Percentiles rank a stretch among this genome's conserved stretches.
These are phyloP conservation scores for Ambrosiella beaveri DNA, from an alignment of 2,329 filamentous ascomycete species.

Conservation along the genomic window DNA sequence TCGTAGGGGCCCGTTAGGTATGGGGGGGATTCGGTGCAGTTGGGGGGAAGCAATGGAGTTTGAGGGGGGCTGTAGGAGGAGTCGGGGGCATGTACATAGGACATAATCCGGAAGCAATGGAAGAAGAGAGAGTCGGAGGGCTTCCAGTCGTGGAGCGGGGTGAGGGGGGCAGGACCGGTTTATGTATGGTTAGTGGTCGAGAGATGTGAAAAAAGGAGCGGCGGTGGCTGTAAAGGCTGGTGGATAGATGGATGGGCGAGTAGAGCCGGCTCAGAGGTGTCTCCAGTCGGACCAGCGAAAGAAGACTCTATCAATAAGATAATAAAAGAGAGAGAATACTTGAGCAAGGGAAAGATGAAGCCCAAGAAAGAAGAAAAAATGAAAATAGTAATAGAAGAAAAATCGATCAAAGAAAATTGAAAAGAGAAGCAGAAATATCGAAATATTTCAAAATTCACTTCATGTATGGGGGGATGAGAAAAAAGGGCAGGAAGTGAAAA, in stretches of 20 bases:
- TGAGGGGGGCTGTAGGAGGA: conserved; percentile 10
- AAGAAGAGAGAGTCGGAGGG: not conserved
- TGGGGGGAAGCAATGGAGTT: conserved; percentile 3
- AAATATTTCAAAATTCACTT: not conserved
- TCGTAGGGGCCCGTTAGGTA: not conserved
- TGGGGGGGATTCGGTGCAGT: not conserved
- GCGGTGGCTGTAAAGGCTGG: not conserved
- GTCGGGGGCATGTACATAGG: conserved; percentile 4
- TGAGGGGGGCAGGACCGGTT: not conserved
- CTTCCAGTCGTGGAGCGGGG: not conserved
- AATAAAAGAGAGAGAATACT: not conserved
- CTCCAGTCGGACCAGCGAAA: conserved; percentile 6
- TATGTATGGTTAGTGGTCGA: not conserved
- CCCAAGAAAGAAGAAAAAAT: conserved; percentile 6
- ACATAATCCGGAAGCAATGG: conserved; percentile 4
- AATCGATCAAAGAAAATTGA: not conserved
- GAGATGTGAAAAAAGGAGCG: not conserved
- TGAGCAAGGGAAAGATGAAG: conserved; percentile 1
- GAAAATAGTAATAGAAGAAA: not conserved
- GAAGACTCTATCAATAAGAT: not conserved
- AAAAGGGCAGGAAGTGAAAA: not conserved
- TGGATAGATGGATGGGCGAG: not conserved
- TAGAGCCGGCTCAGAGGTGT: not conserved
- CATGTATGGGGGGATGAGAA: too few species aligned
- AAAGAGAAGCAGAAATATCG: not conserved